Percentiles rank a stretch among this genome's conserved stretches.
phyloP scores from a whole-genome alignment of 306 rosid species.

The Rosa chinensis region DNA sequence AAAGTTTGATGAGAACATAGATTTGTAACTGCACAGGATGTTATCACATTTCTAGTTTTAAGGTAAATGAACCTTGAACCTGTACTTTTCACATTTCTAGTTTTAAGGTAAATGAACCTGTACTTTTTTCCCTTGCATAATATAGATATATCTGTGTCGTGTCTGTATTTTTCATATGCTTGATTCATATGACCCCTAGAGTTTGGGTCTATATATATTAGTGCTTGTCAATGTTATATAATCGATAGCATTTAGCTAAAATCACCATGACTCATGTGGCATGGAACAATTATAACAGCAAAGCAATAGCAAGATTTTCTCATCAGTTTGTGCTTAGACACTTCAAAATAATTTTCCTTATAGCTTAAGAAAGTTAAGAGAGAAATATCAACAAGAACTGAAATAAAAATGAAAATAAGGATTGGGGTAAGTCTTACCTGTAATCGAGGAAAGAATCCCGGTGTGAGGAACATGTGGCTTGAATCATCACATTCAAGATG shows the following conservation, averaged over 20 bases:
- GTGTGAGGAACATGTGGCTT: constrained; percentile 85
- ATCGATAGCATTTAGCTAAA: not conserved
- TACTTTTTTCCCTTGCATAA: not conserved
- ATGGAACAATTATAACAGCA: not conserved
- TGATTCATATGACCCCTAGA: not conserved
- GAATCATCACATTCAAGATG: constrained; percentile 97
- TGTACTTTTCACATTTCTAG: not conserved
- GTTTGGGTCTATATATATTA: not conserved
- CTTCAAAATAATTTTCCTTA: not conserved
- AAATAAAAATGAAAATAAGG: constrained; percentile 7
- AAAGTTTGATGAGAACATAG: constrained; percentile 24
- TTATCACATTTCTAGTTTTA: constrained; percentile 2
- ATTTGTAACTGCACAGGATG: not conserved
- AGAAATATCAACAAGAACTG: not conserved
- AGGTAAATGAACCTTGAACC: not conserved
- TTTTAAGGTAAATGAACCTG: not conserved
- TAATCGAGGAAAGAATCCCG: constrained; percentile 90
- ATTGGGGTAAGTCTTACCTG: constrained; percentile 54
- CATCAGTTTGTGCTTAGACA: not conserved
- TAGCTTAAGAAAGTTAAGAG: not conserved
- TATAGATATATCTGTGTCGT: not conserved
- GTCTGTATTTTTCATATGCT: not conserved
- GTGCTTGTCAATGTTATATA: not conserved
- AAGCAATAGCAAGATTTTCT: not conserved
- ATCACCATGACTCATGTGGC: not conserved